Evolutionary conservation across 805 yeast species (phyloP).

Genomic region (Candida corydali): DNA sequence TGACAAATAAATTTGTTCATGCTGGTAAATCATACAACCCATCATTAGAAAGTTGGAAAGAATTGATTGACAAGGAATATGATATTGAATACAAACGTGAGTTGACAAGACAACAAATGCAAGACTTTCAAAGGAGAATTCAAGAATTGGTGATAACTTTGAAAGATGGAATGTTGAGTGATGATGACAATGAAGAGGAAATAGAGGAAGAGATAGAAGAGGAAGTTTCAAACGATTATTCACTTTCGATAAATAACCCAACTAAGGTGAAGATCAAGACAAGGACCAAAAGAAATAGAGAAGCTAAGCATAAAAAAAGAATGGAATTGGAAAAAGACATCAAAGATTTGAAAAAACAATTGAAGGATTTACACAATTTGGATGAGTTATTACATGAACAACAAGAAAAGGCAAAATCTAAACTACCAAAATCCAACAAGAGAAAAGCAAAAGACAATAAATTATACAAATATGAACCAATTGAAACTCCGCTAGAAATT

Average conservation of each 20-base stretch:
- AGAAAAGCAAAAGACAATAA: slow-evolving; percentile 21
- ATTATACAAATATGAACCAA: slow-evolving; percentile 39
- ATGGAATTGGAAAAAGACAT: slow-evolving; percentile 51
- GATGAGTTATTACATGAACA: slow-evolving; percentile 19
- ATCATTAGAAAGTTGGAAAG: slow-evolving; percentile 75
- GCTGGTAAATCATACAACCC: slow-evolving; percentile 96
- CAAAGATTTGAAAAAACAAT: slow-evolving; percentile 55
- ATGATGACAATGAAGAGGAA: slow-evolving; percentile 33
- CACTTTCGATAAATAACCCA: slow-evolving; percentile 69
- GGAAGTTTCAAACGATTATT: slow-evolving; percentile 28
- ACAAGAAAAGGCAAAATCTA: slow-evolving; percentile 26
- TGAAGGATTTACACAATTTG: slow-evolving; percentile 51
- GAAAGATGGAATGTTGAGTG: slow-evolving; percentile 53
- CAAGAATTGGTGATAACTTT: slow-evolving; percentile 59
- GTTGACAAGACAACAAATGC: slow-evolving; percentile 54
- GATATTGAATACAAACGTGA: slow-evolving; percentile 63
- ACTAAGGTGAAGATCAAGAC: slow-evolving; percentile 71
- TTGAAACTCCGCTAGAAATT: slow-evolving; percentile 56
- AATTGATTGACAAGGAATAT: slow-evolving; percentile 63
- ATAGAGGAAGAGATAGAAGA: slow-evolving; percentile 31
- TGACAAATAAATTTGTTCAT: slow-evolving; percentile 47
- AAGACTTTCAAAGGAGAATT: slow-evolving; percentile 61
- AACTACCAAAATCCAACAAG: slow-evolving; percentile 14
- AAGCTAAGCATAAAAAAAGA: slow-evolving; percentile 59
- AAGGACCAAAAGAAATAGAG: slow-evolving; percentile 68